Base-by-base conservation (phyloP, 2,329 filamentous ascomycete species). In the Thyridium curvatum region DNA sequence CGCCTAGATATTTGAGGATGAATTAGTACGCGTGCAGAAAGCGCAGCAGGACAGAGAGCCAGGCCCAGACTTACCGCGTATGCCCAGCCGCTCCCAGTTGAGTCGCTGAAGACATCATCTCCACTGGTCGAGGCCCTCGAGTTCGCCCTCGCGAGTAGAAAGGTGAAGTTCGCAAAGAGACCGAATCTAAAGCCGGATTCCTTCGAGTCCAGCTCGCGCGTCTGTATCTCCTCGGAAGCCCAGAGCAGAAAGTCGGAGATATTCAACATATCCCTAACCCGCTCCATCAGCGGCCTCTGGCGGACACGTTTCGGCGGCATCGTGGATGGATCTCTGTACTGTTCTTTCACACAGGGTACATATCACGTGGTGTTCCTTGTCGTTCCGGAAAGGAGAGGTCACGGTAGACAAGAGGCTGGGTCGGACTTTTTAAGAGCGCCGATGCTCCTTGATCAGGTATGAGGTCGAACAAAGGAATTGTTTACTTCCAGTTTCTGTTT, bases 141-240 rank as follows among this genome's bases (percentile, higher is more conserved):
- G 61, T 94, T 94, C 41, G 89, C 88, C 50, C 88, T 78, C 21
- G 89, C 85, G 46, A 97, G 64, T 39, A 96, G 69, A 56, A 95
- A 91, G 26, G 83, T 50, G 31, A 94, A 64, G 61, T 97, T 97
- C 52, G 90, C 69, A 1, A 58, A 74, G 18, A 95, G 51, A 5
- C 89, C 91, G 14, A 94, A 67, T 37, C 86, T 81, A 5, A 80
- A 77, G 18, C 87, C 85, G 59, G 87, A 84, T 29, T 80, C 66
- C 49, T 86, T 83, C 15, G 91, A 87, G 50, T 96, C 86, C 81
- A 89, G 94, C 52, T 95, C 86, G 55, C 84, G 82, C 18, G 88
- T 88, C 58, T 96, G 90, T 43, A 98, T 75, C 64, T 95, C 87
- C 59, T 97, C 91, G 0, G 87, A 94, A 2, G 94, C 63, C 85